Percentiles rank a stretch among this genome's conserved stretches.
phyloP scores from a whole-genome alignment of 2,329 filamentous ascomycete genomes.

The Apiospora saccharicola region DNA sequence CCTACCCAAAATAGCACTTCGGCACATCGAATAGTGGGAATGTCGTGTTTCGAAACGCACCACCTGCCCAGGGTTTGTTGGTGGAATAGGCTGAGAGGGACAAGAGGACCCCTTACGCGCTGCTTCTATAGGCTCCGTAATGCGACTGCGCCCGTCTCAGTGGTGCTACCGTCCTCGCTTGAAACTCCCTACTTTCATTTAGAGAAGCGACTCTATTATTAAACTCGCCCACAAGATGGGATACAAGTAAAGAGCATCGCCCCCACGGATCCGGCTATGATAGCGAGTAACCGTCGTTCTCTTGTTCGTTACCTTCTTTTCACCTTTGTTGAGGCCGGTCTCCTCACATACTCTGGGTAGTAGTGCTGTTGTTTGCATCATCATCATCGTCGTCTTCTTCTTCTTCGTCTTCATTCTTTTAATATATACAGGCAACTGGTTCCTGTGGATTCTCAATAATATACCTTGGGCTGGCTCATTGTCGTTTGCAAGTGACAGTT shows the following conservation, averaged over 20 bases:
- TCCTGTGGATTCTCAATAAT: background rate
- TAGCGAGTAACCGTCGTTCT: background rate
- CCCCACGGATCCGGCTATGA: background rate
- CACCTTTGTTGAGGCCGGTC: background rate
- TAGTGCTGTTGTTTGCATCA: background rate
- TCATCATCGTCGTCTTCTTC: background rate
- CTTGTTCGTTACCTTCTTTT: background rate
- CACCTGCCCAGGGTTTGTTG: background rate
- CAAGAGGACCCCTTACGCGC: background rate
- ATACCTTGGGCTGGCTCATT: constrained; percentile 14
- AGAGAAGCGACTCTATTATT: constrained; percentile 1
- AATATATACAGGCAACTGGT: background rate
- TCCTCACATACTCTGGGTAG: background rate
- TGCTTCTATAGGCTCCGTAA: background rate
- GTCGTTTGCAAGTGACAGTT: background rate
- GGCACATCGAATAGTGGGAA: background rate
- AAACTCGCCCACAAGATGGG: background rate
- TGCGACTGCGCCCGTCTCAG: background rate
- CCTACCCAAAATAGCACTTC: background rate
- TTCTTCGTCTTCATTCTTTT: background rate
- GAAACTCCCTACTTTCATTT: background rate
- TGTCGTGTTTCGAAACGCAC: constrained; percentile 4
- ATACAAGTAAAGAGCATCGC: background rate
- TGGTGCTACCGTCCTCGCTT: background rate
- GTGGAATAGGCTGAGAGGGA: background rate